These are phyloP conservation scores for Pythium brassicae DNA, from an alignment of 352 stramenopile genomes.

Conservation along the genomic window DNA sequence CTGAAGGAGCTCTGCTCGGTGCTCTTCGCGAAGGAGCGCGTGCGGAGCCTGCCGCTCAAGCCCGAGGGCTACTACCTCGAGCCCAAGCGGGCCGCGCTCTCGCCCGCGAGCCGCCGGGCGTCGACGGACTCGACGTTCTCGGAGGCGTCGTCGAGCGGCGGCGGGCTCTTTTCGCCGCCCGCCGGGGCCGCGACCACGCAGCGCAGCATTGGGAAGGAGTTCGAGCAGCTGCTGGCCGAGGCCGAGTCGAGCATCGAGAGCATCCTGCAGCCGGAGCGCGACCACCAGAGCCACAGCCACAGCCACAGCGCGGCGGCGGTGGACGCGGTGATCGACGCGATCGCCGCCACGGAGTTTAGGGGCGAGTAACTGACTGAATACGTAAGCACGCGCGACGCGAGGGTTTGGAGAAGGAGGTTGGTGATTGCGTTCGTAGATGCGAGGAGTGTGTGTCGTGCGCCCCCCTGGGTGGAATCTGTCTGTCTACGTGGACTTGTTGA, in stretches of 20 bases:
- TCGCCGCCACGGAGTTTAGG: constrained; percentile 7
- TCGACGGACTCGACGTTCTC: constrained; percentile 38
- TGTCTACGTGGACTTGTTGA: constrained; percentile 63
- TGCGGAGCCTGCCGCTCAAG: constrained; percentile 69
- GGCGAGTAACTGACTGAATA: not conserved
- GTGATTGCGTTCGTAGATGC: not conserved
- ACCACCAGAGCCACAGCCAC: not conserved
- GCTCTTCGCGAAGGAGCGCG: constrained; percentile 70
- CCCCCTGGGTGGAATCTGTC: no score
- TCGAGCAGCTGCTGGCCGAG: constrained; percentile 64
- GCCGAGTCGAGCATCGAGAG: constrained; percentile 71
- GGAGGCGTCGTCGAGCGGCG: constrained; percentile 27
- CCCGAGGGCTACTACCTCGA: constrained; percentile 82
- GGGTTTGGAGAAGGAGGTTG: no score
- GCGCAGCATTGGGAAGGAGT: constrained; percentile 54
- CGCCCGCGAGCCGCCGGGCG: constrained; percentile 16
- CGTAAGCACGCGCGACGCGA: no score
- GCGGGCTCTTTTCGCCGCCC: constrained; percentile 5
- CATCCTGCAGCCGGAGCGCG: constrained; percentile 10
- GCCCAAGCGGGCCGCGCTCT: constrained; percentile 36
- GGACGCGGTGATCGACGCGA: constrained; percentile 14
- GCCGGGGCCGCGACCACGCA: constrained; percentile 15
- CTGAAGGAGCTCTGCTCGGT: constrained; percentile 83
- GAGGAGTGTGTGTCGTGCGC: no score
- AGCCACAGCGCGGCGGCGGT: constrained; percentile 9